Conservation (phyloP, 768 basidiomycete species). For the Rickenella mellea region DNA sequence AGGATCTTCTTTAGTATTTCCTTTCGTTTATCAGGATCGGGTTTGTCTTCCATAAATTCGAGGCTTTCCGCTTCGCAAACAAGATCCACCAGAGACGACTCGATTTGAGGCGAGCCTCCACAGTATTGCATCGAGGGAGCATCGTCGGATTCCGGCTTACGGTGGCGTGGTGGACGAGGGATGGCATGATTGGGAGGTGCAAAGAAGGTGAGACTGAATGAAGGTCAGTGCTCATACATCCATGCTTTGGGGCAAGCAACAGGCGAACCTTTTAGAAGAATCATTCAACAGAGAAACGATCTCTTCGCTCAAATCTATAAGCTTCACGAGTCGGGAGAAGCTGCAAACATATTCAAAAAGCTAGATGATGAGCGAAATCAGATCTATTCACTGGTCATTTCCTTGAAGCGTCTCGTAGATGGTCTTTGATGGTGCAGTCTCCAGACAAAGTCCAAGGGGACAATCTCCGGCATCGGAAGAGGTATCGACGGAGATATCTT, state of each 20-base stretch:
- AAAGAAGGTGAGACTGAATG: slow-evolving; percentile 42
- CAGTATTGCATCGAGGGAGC: slow-evolving; percentile 3
- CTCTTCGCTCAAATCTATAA: slow-evolving; percentile 29
- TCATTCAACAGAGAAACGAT: slow-evolving; percentile 29
- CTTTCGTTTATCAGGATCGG: slow-evolving; percentile 37
- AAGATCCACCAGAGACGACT: slow-evolving; percentile 17
- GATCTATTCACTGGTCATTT: slow-evolving; percentile 11
- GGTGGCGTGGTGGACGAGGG: slow-evolving; percentile 15
- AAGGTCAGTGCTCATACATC: background rate
- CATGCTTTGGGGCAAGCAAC: slow-evolving; percentile 1
- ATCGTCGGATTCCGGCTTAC: slow-evolving; percentile 4
- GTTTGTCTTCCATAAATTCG: slow-evolving; percentile 22
- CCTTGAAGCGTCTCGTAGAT: slow-evolving; percentile 20
- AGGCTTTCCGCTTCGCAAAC: slow-evolving; percentile 11
- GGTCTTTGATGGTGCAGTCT: slow-evolving; percentile 14
- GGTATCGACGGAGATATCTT: no score
- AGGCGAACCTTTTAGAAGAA: slow-evolving; percentile 24
- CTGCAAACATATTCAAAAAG: slow-evolving; percentile 11
- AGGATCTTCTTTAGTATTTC: slow-evolving; percentile 48
- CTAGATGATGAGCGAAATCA: background rate
- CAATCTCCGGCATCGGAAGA: no score
- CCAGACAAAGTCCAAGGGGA: no score
- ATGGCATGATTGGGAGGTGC: slow-evolving; percentile 40
- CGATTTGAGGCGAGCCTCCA: slow-evolving; percentile 11
- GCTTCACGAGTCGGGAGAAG: slow-evolving; percentile 31